These are phyloP conservation scores for Setaria viridis DNA, from an alignment of 202 grass and related monocot species.

Conservation along the genomic window DNA sequence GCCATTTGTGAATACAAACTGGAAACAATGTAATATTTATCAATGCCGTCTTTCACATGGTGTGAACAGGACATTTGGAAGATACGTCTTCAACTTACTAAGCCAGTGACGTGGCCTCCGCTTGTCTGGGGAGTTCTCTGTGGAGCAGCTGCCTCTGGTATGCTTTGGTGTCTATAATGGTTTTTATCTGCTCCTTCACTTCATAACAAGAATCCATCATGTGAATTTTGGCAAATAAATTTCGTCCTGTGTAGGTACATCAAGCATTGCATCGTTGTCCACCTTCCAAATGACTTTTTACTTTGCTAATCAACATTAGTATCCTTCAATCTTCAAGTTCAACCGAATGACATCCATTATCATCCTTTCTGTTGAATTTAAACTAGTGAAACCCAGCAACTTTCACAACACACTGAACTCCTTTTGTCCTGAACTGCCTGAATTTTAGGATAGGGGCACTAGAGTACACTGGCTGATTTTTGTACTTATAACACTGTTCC, in stretches of 20 bases:
- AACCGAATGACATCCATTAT: background rate
- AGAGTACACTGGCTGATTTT: background rate
- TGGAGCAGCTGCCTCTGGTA: conserved; percentile 96
- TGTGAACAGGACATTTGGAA: conserved; percentile 88
- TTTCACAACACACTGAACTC: conserved; percentile 8
- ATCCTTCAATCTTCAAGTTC: conserved; percentile 11
- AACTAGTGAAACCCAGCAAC: background rate
- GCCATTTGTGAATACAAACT: conserved; percentile 1
- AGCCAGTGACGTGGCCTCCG: conserved; percentile 97
- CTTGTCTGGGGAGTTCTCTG: conserved; percentile 97
- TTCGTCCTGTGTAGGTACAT: conserved; percentile 9
- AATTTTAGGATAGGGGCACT: conserved; percentile 21
- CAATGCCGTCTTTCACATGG: conserved; percentile 10
- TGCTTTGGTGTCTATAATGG: conserved; percentile 8
- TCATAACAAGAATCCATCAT: background rate
- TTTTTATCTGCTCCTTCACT: conserved; percentile 26
- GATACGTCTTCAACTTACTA: conserved; percentile 95
- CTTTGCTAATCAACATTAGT: conserved; percentile 20
- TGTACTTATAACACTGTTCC: conserved; percentile 10
- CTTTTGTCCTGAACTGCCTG: background rate
- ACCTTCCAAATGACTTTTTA: conserved; percentile 23
- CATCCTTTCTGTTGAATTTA: conserved; percentile 11
- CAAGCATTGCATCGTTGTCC: background rate
- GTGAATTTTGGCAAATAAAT: conserved; percentile 1
- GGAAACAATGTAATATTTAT: conserved; percentile 4